Evolutionary conservation across 2,329 filamentous ascomycete species (phyloP), one percentile per base, ranked within the genome.

Genomic region (Lizonia empirigonia): DNA sequence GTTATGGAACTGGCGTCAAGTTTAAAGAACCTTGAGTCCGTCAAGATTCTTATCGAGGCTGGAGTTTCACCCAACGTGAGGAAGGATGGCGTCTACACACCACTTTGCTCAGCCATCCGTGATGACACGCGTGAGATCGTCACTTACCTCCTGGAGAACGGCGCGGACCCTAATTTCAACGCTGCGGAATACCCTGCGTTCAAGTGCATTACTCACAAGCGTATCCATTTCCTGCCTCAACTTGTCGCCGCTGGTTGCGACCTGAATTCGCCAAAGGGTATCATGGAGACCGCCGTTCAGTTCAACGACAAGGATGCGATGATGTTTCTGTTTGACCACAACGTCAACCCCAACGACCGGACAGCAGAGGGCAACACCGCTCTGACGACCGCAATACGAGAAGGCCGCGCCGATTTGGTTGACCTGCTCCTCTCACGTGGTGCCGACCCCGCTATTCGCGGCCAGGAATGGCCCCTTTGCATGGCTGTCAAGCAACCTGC

Each of bases 401-500:
- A 86, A 44, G 78, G 84, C 63, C 79, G 80, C 2, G 64, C 76
- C 19, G 84, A 87, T 5, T 76, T 87, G 59, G 79, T 88, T 18
- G 82, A 86, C 30, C 67, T 81, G 9, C 77, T 88, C 1, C 76
- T 87, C 6, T 68, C 74, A 3, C 77, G 82, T 22, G 85, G 85
- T 9, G 85, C 84, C 0, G 82, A 87, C 53, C 83, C 85, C 4
- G 81, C 82, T 46, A 73, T 86, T 15, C 79, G 85, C 12, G 86
- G 86, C 26, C 78, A 87, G 61, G 85, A 89, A 64, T 90, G 86
- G 86, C 87, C 87, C 0, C 77, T 89, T 9, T 85, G 82, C 68
- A 85, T 89, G 82, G 85, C 86, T 0, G 85, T 88, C 40, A 78
- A 77, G 53, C 80, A 83, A 27, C 85, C 87, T 0, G 67, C 70